phyloP scores from a whole-genome alignment of 2,329 filamentous ascomycete species.

The Coniochaeta sp. region DNA sequence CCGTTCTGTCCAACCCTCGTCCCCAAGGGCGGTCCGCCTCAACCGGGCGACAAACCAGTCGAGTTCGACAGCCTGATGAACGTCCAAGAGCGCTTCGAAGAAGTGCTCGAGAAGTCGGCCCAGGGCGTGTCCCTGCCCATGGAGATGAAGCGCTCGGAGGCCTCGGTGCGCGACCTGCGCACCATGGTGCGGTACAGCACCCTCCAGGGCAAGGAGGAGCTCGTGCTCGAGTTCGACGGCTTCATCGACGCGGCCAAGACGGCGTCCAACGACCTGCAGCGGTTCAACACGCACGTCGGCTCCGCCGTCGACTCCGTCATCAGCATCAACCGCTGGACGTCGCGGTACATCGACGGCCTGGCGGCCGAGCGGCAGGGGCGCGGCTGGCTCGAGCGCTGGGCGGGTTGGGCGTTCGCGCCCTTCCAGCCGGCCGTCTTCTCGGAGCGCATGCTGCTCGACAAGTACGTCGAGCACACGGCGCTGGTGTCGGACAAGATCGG shows the following conservation, averaged over 20 bases:
- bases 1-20: slow-evolving; percentile 49
- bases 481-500: slow-evolving; percentile 64
- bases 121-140: slow-evolving; percentile 61
- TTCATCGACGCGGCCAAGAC: slow-evolving; percentile 64
- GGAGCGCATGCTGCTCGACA: slow-evolving; percentile 58
- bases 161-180: slow-evolving; percentile 66
- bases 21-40: slow-evolving; percentile 6
- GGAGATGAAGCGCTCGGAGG: slow-evolving; percentile 73
- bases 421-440: slow-evolving; percentile 56
- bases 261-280: slow-evolving; percentile 59
- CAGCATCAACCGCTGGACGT: slow-evolving; percentile 68
- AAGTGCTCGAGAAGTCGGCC: slow-evolving; percentile 61
- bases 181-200: slow-evolving; percentile 65
- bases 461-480: slow-evolving; percentile 67
- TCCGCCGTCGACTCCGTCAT: slow-evolving; percentile 68
- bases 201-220: slow-evolving; percentile 59
- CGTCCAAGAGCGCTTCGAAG: slow-evolving; percentile 69
- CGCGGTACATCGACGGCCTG: slow-evolving; percentile 60
- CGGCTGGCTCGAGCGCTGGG: slow-evolving; percentile 28
- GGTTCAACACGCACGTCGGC: slow-evolving; percentile 71
- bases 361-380: slow-evolving; percentile 22
- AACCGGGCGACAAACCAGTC: slow-evolving; percentile 25
- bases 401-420: slow-evolving; percentile 45
- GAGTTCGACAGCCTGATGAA: slow-evolving; percentile 72
- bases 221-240: slow-evolving; percentile 67